Base-by-base conservation (phyloP, 257 asterid genomes). In the Thymus quinquecostatus region DNA sequence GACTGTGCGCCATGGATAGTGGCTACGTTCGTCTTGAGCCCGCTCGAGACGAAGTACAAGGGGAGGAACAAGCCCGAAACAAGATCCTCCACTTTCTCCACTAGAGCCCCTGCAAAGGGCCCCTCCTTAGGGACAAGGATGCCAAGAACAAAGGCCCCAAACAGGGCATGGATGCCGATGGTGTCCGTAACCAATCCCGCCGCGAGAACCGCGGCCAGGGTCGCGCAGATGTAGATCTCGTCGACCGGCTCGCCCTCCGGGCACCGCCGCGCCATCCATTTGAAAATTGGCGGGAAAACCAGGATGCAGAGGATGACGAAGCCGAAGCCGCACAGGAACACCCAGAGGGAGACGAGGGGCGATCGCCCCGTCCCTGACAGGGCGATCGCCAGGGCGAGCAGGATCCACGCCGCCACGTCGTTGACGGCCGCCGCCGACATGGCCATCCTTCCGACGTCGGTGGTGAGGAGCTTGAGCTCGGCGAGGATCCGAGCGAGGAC, bases 381-480 rank as follows among this genome's bases (percentile, higher is more conserved):
- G 56, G 95, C 92, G 13, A 88, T 79, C 0, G 96, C 97, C 30
- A 91, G 77, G 47, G 97, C 97, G 1, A 91, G 93, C 40, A 88
- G 81, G 54, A 88, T 79, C 97, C 96, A 90, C 0, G 97, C 97
- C 0, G 96, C 97, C 58, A 90, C 89, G 2, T 91, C 97, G 32
- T 91, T 91, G 28, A 85, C 90, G 0, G 97, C 97, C 1, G 96
- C 97, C 0, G 97, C 97, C 1, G 97, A 88, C 94, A 90, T 88
- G 11, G 97, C 97, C 84, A 84, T 75, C 8, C 69, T 70, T 11
- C 97, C 97, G 9, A 88, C 87, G 30, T 91, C 97, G 0, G 97
- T 91, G 5, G 97, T 91, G 40, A 91, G 64, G 2, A 91, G 90
- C 87, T 89, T 87, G 38, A 91, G 87, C 68, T 91, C 97, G 13